phyloP scores from a whole-genome alignment of 306 rosid species.

The Arachis stenosperma region DNA sequence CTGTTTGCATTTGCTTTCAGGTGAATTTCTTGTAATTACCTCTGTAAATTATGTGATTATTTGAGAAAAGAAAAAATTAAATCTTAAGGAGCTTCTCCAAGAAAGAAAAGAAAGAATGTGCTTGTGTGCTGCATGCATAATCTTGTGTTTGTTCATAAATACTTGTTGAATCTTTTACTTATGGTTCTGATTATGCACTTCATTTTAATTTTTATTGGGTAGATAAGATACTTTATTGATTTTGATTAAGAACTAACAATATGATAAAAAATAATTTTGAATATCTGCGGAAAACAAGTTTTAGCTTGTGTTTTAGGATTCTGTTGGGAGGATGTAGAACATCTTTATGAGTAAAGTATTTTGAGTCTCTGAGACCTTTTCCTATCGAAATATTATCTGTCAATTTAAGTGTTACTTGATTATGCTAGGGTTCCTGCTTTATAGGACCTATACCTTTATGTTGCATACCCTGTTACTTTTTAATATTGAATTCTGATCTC shows the following conservation, averaged over 20 bases:
- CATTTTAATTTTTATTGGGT: slow-evolving; percentile 5
- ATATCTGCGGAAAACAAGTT: neutral
- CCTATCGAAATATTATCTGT: neutral
- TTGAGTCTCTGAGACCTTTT: neutral
- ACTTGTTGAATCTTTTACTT: no score
- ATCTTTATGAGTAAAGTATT: neutral
- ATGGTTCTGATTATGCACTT: no score
- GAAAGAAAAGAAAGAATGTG: no score
- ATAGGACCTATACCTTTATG: neutral
- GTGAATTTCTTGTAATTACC: no score
- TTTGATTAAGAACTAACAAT: slow-evolving; percentile 5
- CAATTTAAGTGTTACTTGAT: neutral
- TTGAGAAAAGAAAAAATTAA: no score
- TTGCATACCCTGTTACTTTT: neutral
- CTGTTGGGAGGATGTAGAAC: neutral
- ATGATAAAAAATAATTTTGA: neutral
- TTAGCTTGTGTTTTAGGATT: neutral
- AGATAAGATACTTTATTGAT: neutral
- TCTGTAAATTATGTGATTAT: no score
- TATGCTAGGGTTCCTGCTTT: slow-evolving; percentile 10
- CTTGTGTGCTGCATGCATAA: neutral
- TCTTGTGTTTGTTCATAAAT: neutral
- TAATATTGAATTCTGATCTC: slow-evolving; percentile 18
- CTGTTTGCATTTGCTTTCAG: no score
- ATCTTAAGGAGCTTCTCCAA: no score